These are phyloP conservation scores for Fomitopsis betulina DNA, from an alignment of 1,284 basidiomycete species.

Conservation along the genomic window DNA sequence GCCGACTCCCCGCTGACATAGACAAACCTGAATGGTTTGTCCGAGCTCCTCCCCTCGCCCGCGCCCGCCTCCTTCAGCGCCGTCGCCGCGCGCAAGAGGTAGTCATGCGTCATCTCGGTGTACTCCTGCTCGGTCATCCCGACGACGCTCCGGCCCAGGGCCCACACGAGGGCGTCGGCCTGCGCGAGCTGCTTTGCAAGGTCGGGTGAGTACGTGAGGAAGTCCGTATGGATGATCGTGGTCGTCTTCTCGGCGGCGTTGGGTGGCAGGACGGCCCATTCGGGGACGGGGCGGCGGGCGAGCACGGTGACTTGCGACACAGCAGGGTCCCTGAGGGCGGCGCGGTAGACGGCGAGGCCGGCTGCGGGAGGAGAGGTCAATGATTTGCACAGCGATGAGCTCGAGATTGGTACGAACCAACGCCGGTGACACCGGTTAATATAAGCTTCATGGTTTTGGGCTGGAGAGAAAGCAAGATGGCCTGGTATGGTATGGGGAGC, in stretches of 20 bases:
- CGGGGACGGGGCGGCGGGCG: slow-evolving; percentile 27
- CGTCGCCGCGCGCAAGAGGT: slow-evolving; percentile 26
- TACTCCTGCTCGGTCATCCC: slow-evolving; percentile 35
- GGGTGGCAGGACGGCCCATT: slow-evolving; percentile 28
- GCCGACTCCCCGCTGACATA: slow-evolving; percentile 30
- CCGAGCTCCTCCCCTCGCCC: slow-evolving; percentile 15
- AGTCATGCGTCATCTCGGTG: slow-evolving; percentile 33
- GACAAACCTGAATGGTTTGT: slow-evolving; percentile 31
- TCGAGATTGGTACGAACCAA: slow-evolving; percentile 19
- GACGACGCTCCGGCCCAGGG: slow-evolving; percentile 27
- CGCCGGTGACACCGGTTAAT: slow-evolving; percentile 33
- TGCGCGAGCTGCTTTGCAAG: slow-evolving; percentile 27
- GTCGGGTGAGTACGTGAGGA: slow-evolving; percentile 29
- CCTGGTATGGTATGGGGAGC: too few relatives aligned
- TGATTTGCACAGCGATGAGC: background rate
- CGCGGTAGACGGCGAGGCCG: slow-evolving; percentile 34
- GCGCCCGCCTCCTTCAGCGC: slow-evolving; percentile 29
- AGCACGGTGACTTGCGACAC: slow-evolving; percentile 32
- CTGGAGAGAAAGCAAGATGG: too few relatives aligned
- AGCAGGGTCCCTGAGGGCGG: slow-evolving; percentile 30
- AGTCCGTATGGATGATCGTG: slow-evolving; percentile 31
- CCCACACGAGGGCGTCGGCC: slow-evolving; percentile 39
- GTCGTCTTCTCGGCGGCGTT: slow-evolving; percentile 28
- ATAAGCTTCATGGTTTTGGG: slow-evolving; percentile 26
- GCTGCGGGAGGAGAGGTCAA: slow-evolving; percentile 19